These are phyloP conservation scores for Crucihimalaya himalaica DNA, from an alignment of 345 rosid species.

Conservation along the genomic window DNA sequence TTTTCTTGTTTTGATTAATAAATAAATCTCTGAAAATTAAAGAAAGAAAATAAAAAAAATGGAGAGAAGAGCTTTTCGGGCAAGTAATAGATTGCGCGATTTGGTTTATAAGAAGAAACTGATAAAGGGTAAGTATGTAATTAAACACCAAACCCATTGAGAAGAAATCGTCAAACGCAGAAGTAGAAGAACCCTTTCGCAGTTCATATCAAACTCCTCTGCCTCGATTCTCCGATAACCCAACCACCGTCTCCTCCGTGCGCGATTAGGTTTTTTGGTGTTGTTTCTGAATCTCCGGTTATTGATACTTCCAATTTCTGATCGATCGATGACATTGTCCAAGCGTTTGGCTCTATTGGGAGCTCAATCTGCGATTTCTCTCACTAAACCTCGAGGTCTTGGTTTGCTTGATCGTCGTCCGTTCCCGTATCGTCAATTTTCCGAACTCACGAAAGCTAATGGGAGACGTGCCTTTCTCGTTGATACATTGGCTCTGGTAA, in stretches of 20 bases:
- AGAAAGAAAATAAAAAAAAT: no score
- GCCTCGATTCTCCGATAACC: neutral
- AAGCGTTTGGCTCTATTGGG: constrained; percentile 8
- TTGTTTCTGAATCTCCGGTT: neutral
- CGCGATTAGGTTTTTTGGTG: neutral
- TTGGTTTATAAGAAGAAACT: no score
- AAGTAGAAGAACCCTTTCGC: neutral
- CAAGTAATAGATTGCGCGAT: no score
- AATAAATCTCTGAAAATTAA: no score
- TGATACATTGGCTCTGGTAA: constrained; percentile 90
- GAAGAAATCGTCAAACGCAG: neutral
- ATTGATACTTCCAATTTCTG: neutral
- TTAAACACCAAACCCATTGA: neutral
- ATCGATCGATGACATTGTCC: constrained; percentile 22
- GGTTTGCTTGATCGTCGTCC: constrained; percentile 1
- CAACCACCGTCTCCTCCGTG: neutral
- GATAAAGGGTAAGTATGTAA: neutral
- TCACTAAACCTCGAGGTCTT: constrained; percentile 6
- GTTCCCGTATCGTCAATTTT: constrained; percentile 24
- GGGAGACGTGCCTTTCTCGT: constrained; percentile 89
- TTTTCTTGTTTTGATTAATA: no score
- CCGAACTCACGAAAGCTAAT: constrained; percentile 61
- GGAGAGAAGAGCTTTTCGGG: no score
- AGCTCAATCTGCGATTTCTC: constrained; percentile 16
- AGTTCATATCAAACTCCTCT: neutral